Evolutionary conservation across 257 asterid species (phyloP), one percentile per base, ranked within the genome.

Genomic region (Capsicum chinense): DNA sequence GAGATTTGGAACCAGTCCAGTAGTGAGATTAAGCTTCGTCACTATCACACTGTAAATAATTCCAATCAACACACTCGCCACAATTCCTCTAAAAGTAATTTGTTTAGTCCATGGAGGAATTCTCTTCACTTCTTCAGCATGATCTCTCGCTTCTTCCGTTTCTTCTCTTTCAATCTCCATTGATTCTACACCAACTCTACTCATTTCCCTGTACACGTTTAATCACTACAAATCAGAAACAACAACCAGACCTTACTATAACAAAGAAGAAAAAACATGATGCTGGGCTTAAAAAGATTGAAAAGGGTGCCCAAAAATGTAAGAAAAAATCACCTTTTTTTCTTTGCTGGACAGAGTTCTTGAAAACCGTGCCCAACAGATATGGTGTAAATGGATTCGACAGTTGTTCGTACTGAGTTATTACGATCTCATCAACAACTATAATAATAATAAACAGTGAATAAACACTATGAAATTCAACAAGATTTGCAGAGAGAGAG

Each of bases 1-100:
- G 78, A 86, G 84, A 82, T 86, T 86, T 10, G 88, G 88, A 21
- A 83, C 88, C 19, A 86, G 83, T 47, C 88, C 88, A 44, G 84
- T 83, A 26, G 88, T 86, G 59, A 86, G 88, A 39, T 68, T 86
- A 17, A 86, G 81, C 84, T 86, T 86, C 83, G 82, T 86, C 6
- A 59, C 84, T 11, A 86, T 83, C 47, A 86, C 84, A 86, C 88
- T 86, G 26, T 83, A 86, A 79, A 86, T 83, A 2, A 19, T 33
- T 5, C 88, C 88, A 83, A 86, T 86, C 47, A 68, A 14, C 15
- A 86, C 11, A 21, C 88, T 86, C 48, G 88, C 85, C 11, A 86
- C 44, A 60, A 86, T 48, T 52, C 88, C 88, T n/a, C 88, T 56
- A 10, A 86, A 15, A 16, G 88, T 83, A 5, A 86, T 83, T 56